phyloP scores from a whole-genome alignment of 345 rosid genomes.

The Sisymbrium irio region DNA sequence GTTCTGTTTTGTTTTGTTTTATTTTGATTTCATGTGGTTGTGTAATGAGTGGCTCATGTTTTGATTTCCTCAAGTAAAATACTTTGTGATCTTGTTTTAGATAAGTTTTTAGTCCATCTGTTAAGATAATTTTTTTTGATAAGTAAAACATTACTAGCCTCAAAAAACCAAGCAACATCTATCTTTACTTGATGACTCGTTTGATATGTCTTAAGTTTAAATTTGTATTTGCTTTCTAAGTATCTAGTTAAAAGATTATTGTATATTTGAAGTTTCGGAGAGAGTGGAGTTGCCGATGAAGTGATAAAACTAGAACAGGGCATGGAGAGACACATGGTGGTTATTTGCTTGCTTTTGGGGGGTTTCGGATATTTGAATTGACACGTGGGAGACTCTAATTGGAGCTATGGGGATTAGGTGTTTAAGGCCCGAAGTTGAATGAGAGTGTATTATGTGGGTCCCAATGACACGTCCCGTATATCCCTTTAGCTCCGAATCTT shows the following conservation, averaged over 20 bases:
- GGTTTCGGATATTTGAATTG: slow-evolving; percentile 46
- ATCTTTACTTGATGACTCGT: slow-evolving; percentile 32
- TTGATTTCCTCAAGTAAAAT: neutral
- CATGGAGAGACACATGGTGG: slow-evolving; percentile 63
- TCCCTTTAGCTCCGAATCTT: slow-evolving; percentile 19
- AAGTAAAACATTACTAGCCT: slow-evolving; percentile 16
- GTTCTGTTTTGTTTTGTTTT: neutral
- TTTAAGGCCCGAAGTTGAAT: slow-evolving; percentile 51
- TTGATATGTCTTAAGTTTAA: slow-evolving; percentile 27
- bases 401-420: slow-evolving; percentile 54
- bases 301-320: slow-evolving; percentile 46
- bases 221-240: slow-evolving; percentile 15
- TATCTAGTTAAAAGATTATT: slow-evolving; percentile 12
- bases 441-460: slow-evolving; percentile 28
- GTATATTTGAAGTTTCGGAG: neutral
- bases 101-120: slow-evolving; percentile 11
- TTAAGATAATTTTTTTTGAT: slow-evolving; percentile 6
- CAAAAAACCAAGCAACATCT: neutral
- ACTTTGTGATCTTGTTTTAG: neutral
- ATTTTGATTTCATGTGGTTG: neutral
- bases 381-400: slow-evolving; percentile 46
- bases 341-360: slow-evolving; percentile 20
- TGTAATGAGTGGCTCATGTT: slow-evolving; percentile 42
- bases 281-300: slow-evolving; percentile 48
- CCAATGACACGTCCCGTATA: slow-evolving; percentile 8